phyloP scores from a whole-genome alignment of 73 alveolate species.

The Tetrahymena elliotti region DNA sequence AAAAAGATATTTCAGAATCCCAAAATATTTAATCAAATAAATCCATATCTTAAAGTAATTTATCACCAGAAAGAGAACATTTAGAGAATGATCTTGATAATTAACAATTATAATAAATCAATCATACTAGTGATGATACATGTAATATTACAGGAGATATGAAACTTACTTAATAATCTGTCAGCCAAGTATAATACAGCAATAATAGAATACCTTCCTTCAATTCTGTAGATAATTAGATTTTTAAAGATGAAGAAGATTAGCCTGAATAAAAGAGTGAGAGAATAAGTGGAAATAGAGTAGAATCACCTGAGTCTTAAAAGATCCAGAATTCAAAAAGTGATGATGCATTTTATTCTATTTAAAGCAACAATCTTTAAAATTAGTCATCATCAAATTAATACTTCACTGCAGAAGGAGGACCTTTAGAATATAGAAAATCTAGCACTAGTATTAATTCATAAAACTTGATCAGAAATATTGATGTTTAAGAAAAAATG shows the following conservation, averaged over 20 bases:
- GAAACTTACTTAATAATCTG: not conserved
- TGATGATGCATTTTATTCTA: not conserved
- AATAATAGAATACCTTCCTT: not conserved
- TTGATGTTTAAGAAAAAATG: not conserved
- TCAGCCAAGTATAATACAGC: not conserved
- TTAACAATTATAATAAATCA: not conserved
- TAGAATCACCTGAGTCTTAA: not conserved
- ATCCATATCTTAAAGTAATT: not conserved
- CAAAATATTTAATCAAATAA: not conserved
- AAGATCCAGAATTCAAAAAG: not conserved
- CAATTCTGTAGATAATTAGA: not conserved
- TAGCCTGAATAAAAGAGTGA: not conserved
- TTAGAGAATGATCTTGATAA: not conserved
- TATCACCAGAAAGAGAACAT: not conserved
- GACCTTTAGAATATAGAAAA: not conserved
- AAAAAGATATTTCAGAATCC: not conserved
- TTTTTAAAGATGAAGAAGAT: not conserved
- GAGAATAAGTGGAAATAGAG: not conserved
- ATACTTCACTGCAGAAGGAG: not conserved
- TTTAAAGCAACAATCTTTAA: not conserved
- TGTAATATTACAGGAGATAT: not conserved
- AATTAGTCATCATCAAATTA: not conserved
- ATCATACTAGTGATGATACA: not conserved
- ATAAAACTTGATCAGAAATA: not conserved
- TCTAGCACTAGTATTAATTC: not conserved